Evolutionary conservation across 2,329 filamentous ascomycete species (phyloP).

Genomic region (Elsinoe fawcettii): DNA sequence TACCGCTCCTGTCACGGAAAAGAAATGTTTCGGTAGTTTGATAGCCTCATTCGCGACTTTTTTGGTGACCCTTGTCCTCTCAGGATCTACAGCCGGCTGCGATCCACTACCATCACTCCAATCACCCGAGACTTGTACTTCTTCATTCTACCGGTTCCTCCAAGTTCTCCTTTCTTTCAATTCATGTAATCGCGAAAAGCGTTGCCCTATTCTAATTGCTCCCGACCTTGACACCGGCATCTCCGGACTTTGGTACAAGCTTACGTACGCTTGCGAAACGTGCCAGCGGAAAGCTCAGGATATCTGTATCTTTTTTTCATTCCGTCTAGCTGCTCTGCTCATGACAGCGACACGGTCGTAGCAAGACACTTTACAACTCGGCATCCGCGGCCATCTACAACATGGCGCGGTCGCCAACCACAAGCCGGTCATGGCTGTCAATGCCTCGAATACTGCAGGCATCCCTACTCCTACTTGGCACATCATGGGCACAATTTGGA

Average conservation of each 20-base stretch:
- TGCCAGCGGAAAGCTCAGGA: background rate
- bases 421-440: background rate
- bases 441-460: slow-evolving; percentile 6
- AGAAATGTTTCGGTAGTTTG: background rate
- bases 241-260: background rate
- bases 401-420: background rate
- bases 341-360: background rate
- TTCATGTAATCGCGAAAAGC: background rate
- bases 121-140: background rate
- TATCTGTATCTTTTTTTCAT: background rate
- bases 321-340: background rate
- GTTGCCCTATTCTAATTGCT: background rate
- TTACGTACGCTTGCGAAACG: background rate
- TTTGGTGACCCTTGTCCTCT: slow-evolving; percentile 8
- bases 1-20: background rate
- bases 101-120: background rate
- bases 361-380: background rate
- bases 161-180: background rate
- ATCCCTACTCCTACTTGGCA: slow-evolving; percentile 15
- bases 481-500: slow-evolving; percentile 15
- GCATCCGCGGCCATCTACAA: background rate
- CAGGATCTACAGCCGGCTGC: background rate
- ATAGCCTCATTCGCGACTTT: background rate
- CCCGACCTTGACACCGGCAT: background rate
- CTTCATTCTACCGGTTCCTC: background rate